These are phyloP conservation scores for Pseudopyricularia javanii DNA, from an alignment of 2,329 filamentous ascomycete species.

Conservation along the genomic window DNA sequence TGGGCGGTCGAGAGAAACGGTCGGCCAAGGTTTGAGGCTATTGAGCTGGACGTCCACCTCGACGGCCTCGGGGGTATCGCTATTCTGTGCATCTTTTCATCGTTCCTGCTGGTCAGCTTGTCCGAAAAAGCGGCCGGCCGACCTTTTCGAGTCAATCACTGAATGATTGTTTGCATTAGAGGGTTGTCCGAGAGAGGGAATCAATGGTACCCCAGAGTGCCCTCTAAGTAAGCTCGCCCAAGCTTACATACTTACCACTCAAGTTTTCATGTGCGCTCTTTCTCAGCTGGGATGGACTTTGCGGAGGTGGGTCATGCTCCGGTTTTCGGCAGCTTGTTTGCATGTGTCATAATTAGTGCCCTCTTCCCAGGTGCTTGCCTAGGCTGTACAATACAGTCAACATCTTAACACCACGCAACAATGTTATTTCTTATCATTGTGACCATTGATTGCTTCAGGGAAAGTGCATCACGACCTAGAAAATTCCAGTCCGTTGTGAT, in stretches of 20 bases:
- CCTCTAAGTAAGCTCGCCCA: too few species aligned
- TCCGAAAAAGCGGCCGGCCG: background rate
- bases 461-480: too few species aligned
- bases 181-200: too few species aligned
- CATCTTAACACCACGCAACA: too few species aligned
- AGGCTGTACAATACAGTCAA: too few species aligned
- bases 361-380: too few species aligned
- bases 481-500: too few species aligned
- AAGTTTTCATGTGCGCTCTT: background rate
- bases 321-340: background rate
- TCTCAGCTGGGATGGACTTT: background rate
- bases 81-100: conserved; percentile 1
- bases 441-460: too few species aligned
- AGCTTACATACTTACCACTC: background rate
- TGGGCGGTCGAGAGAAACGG: background rate
- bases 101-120: background rate
- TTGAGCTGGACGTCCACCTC: background rate
- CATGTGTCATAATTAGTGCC: background rate
- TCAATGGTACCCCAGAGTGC: too few species aligned
- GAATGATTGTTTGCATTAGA: too few species aligned
- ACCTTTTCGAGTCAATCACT: background rate
- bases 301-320: background rate
- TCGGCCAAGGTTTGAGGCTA: background rate
- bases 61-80: background rate
- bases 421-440: too few species aligned